phyloP scores from a whole-genome alignment of 2,329 filamentous ascomycete genomes.

The Colletotrichum theobromicola region DNA sequence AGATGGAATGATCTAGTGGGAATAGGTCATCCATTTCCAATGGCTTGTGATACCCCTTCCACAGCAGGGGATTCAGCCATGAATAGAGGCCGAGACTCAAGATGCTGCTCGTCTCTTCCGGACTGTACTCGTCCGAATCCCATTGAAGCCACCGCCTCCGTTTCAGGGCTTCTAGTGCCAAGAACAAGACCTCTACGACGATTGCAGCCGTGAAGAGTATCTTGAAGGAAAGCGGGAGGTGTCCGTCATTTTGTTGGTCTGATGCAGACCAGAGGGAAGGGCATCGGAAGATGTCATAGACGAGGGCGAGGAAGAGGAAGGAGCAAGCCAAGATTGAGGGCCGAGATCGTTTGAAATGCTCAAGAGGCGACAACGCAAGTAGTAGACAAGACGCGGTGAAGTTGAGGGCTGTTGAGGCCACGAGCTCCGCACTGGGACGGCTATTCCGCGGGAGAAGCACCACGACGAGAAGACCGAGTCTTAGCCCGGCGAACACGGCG shows the following conservation, averaged over 20 bases:
- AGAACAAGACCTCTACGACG: background rate
- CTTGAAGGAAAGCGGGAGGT: background rate
- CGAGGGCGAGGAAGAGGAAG: background rate
- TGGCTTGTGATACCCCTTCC: slow-evolving; percentile 1
- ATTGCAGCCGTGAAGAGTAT: background rate
- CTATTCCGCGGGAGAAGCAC: background rate
- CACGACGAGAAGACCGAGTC: background rate
- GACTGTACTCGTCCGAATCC: background rate
- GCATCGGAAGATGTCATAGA: background rate
- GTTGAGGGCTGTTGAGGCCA: background rate
- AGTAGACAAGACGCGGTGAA: background rate
- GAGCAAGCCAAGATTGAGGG: background rate
- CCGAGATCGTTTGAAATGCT: background rate
- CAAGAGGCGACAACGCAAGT: background rate
- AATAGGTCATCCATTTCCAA: slow-evolving; percentile 7
- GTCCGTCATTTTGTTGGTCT: background rate
- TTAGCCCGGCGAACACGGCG: background rate
- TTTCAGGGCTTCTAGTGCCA: background rate
- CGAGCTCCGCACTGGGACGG: background rate
- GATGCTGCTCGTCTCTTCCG: slow-evolving; percentile 21
- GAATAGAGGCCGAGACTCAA: slow-evolving; percentile 27
- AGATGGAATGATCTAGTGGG: background rate
- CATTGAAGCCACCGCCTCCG: background rate
- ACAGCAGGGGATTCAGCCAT: slow-evolving; percentile 17
- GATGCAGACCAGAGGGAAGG: background rate